A percentile compares a stretch with the other conserved stretches of the same genome.
Conservation (phyloP, 768 basidiomycete genomes). For the Podaxis sp. region DNA sequence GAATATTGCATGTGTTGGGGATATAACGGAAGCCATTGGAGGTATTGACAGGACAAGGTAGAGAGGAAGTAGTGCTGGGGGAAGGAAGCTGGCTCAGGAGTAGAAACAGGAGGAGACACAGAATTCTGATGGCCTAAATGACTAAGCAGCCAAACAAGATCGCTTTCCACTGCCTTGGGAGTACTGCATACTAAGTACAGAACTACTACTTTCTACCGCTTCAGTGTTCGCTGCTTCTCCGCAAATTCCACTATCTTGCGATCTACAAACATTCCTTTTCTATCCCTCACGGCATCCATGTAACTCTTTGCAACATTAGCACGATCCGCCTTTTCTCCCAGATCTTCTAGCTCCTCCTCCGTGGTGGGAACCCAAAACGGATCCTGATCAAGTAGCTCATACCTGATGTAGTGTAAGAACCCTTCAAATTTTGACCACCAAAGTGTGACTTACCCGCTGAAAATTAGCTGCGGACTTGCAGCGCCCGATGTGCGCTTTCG, state of each 20-base stretch:
- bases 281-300: conserved; percentile 85
- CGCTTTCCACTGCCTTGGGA: neutral
- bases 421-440: neutral
- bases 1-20: conserved; percentile 4
- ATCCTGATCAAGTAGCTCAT: conserved; percentile 90
- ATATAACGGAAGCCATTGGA: conserved; percentile 4
- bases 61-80: neutral
- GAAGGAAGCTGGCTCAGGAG: conserved; percentile 3
- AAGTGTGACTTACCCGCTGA: conserved; percentile 72
- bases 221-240: conserved; percentile 93
- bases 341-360: conserved; percentile 93
- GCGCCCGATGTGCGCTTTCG: conserved; percentile 95
- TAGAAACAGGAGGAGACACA: neutral
- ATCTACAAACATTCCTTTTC: conserved; percentile 96
- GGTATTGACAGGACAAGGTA: neutral
- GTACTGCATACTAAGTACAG: neutral
- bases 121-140: conserved; percentile 9
- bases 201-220: conserved; percentile 40
- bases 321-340: conserved; percentile 94
- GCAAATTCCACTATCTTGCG: conserved; percentile 93
- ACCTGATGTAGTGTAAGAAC: conserved; percentile 43
- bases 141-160: conserved; percentile 14
- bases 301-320: conserved; percentile 92
- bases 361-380: conserved; percentile 99
- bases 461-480: conserved; percentile 95